Base-by-base conservation (phyloP, 805 yeast species). In the Saccharomycopsis fodiens region DNA sequence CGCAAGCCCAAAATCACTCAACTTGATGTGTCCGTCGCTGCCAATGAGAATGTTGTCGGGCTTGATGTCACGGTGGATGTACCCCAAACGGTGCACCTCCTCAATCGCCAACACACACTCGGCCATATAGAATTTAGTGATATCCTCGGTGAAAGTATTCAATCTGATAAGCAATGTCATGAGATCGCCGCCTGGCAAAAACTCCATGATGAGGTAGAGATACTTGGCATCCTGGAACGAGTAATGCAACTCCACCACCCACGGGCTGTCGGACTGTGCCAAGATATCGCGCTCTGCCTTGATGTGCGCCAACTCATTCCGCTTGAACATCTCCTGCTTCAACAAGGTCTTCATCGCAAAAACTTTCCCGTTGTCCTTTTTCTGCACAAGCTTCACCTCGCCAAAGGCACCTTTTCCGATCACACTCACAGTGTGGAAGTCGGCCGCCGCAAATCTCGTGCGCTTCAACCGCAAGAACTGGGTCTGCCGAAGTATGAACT, bases 381-480 rank as follows among this genome's bases (percentile, higher is more conserved):
- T 91, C 59, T 93, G 97, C 12, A 93, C 97, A 44, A 93, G 69
- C 52, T 97, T 75, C 30, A 93, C 98, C 59, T 88, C 97, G 51
- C 98, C 98, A 67, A 93, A 93, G 0, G 98, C 96, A 52, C 98
- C 98, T 62, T 93, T 93, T 41, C 98, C 98, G 53, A 79, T 76
- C 12, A 51, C 96, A 64, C 87, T 87, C 45, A 88, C 94, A 1
- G 96, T 88, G 47, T 71, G 76, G 65, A 88, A 85, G 64, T 88
- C 97, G 34, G 83, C 91, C 36, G 87, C 68, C 1, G 87, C 74
- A 43, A 88, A 69, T 58, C 88, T 76, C 1, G 96, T 88, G 62
- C 97, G 76, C 54, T 96, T 70, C 44, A 88, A 70, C 52, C 97
- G 74, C 58, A 89, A 67, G 55, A 85, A 88, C 52, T 85, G 89